Evolutionary conservation across 148 eudicot genomes (phyloP).

Genomic region (Persicaria maculosa): DNA sequence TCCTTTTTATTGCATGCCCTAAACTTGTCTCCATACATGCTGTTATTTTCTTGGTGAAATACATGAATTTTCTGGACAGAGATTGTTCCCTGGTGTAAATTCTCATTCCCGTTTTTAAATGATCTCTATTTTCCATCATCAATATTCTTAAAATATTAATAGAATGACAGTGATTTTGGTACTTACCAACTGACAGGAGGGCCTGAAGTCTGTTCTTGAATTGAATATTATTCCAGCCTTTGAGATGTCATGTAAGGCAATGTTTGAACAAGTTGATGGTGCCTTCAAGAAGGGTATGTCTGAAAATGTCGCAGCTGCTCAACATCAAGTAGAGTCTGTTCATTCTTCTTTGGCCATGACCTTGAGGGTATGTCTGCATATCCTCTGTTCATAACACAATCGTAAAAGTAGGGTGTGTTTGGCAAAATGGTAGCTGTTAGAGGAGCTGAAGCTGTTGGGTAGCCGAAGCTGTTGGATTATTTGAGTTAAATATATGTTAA

Average conservation of each 20-base stretch:
- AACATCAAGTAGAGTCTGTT: slow-evolving; percentile 61
- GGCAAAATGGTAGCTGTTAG: no score
- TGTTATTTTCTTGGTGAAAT: not conserved
- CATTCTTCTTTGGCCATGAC: slow-evolving; percentile 74
- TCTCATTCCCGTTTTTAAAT: no score
- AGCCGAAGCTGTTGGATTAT: no score
- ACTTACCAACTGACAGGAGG: slow-evolving; percentile 43
- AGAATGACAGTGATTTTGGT: not conserved
- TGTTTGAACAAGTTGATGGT: slow-evolving; percentile 95
- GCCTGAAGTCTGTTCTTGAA: slow-evolving; percentile 73
- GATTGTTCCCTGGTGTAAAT: not conserved
- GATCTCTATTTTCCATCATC: no score
- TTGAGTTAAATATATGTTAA: no score
- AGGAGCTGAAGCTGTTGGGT: no score
- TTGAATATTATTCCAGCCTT: slow-evolving; percentile 75
- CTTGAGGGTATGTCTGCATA: slow-evolving; percentile 50
- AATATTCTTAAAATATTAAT: not conserved
- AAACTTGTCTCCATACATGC: no score
- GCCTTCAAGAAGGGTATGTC: slow-evolving; percentile 87
- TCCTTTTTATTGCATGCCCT: no score
- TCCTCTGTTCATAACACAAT: not conserved
- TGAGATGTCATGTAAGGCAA: slow-evolving; percentile 82
- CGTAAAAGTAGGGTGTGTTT: no score
- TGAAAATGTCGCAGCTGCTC: slow-evolving; percentile 62
- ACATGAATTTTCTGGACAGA: not conserved